Evolutionary conservation across 106 monocot species (phyloP).

Genomic region (Cymbidium sinense): DNA sequence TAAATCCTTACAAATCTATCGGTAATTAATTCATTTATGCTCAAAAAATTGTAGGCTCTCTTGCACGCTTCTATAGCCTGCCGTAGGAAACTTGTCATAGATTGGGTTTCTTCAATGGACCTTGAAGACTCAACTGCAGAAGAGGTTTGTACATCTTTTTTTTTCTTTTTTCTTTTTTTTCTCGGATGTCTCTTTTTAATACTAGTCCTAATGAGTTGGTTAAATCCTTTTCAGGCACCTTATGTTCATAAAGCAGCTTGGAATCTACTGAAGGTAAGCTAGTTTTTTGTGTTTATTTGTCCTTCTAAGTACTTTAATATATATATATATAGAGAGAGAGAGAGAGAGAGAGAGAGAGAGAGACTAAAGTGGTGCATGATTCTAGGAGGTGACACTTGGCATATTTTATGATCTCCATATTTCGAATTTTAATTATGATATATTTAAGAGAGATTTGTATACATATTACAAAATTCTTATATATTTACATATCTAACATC

Average conservation of each 20-base stretch:
- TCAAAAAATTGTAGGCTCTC: constrained; percentile 58
- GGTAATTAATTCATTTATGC: background rate
- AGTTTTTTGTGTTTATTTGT: constrained; percentile 6
- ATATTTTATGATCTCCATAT: too few relatives aligned
- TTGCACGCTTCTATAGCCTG: constrained; percentile 84
- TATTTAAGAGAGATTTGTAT: too few relatives aligned
- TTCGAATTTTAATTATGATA: too few relatives aligned
- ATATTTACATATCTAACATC: too few relatives aligned
- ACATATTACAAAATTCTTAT: too few relatives aligned
- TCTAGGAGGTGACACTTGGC: too few relatives aligned
- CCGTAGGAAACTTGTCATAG: constrained; percentile 60
- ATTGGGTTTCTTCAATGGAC: constrained; percentile 88
- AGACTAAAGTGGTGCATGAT: too few relatives aligned
- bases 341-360: too few relatives aligned
- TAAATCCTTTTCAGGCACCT: constrained; percentile 49
- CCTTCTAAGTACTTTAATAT: too few relatives aligned
- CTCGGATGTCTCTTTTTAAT: background rate
- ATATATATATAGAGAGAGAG: too few relatives aligned
- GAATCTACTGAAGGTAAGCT: constrained; percentile 61
- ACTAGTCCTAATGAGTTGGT: background rate
- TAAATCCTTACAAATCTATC: background rate
- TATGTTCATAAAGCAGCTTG: constrained; percentile 70
- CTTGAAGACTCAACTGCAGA: constrained; percentile 59
- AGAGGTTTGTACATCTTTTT: constrained; percentile 15
- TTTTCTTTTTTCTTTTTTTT: background rate